Percentiles rank a stretch among this genome's conserved stretches.
Conservation (phyloP, 805 yeast genomes). For the Sungouiella blattae region DNA sequence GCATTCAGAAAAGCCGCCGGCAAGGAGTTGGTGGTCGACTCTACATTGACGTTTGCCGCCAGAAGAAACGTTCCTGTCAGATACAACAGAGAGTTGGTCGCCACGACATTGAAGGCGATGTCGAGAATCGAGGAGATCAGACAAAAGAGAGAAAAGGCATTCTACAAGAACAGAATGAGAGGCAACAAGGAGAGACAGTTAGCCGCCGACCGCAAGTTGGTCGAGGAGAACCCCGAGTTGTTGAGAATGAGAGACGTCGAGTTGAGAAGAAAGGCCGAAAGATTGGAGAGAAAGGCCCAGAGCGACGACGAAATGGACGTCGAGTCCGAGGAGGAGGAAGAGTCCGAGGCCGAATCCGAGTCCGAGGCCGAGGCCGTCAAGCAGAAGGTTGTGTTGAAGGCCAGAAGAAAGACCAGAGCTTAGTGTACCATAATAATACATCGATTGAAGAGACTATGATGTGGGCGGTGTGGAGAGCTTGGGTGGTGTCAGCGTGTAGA, state of each 20-base stretch:
- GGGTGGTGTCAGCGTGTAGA: no score
- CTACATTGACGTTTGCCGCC: slow-evolving; percentile 92
- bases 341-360: slow-evolving; percentile 37
- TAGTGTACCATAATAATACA: no score
- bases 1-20: slow-evolving; percentile 99
- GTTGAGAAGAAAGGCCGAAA: slow-evolving; percentile 71
- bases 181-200: slow-evolving; percentile 89
- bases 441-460: no score
- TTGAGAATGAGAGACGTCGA: slow-evolving; percentile 93
- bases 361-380: slow-evolving; percentile 45
- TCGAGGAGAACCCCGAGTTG: slow-evolving; percentile 83
- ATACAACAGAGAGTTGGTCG: slow-evolving; percentile 93
- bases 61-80: slow-evolving; percentile 98
- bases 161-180: slow-evolving; percentile 99
- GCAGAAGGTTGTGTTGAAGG: slow-evolving; percentile 60
- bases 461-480: no score
- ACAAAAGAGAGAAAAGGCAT: slow-evolving; percentile 93
- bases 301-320: slow-evolving; percentile 41
- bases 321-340: slow-evolving; percentile 31
- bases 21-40: slow-evolving; percentile 95
- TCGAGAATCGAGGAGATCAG: slow-evolving; percentile 93
- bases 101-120: slow-evolving; percentile 94
- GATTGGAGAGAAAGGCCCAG: slow-evolving; percentile 53
- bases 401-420: slow-evolving; percentile 45
- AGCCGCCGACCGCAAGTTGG: slow-evolving; percentile 82